Base-by-base conservation (phyloP, 495 filamentous ascomycete genomes). In the Immersiella caudata region DNA sequence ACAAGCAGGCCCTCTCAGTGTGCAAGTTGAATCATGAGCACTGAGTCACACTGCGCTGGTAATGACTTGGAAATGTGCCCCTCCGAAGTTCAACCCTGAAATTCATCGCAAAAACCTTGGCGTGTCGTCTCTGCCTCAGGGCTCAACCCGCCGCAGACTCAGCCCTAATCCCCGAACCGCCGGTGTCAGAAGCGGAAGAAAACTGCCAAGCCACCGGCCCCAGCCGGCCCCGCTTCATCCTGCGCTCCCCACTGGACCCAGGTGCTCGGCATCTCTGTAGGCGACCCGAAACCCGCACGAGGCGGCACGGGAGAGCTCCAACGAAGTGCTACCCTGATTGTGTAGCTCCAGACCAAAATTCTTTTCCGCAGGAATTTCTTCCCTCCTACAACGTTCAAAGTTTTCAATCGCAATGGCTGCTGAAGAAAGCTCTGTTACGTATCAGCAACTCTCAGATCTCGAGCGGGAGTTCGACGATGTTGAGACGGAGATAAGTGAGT, bases 401-500 rank as follows among this genome's bases (percentile, higher is more conserved):
- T 52, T 14, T 22, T 24, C 52, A n/a, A 52, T 14, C 16, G 20
- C 24, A 14, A 55, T 55, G 29, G 68, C 79, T 49, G 46, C 79
- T 51, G 81, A 83, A 62, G 78, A 80, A 52, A 77, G 76, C 18
- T 58, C 69, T 21, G 78, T 85, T 29, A 80, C 79, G 24, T 88
- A 84, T 68, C 82, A 83, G 73, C 83, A 89, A 62, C 79, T 93
- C 14, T 80, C 82, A 22, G 83, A 85, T 36, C 79, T 92, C 56
- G 90, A 92, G 82, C 83, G 82, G 64, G 87, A 91, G 20, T 91
- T 93, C 62, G 88, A 91, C 55, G 83, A 89, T 61, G 86, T 84
- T 20, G 90, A 93, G 75, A 81, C 82, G 9, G 85, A 91, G 66
- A 90, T 90, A 65, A 86, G 90, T 93, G 76, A 78, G 86, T 83